phyloP scores from a whole-genome alignment of 441 rosid genomes.

The Arabidopsis lyrata region DNA sequence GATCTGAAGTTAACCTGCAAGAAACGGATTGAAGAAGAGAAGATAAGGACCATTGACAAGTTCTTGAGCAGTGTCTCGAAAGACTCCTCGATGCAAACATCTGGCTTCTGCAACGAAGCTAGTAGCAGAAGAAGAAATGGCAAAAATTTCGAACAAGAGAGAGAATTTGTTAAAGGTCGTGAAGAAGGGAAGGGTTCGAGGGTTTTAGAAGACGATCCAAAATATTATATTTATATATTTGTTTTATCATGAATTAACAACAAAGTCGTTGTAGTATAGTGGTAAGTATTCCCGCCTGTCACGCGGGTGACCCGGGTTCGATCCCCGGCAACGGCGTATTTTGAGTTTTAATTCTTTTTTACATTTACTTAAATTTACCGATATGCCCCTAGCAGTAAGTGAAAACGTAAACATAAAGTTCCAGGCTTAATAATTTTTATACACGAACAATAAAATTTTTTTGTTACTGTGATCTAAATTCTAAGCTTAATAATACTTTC shows the following conservation, averaged over 20 bases:
- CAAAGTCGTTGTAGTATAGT: conserved; percentile 86
- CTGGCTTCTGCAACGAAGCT: conserved; percentile 14
- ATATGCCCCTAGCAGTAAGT: background rate
- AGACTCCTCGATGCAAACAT: conserved; percentile 74
- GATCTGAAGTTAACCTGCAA: conserved; percentile 52
- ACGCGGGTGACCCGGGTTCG: conserved; percentile 97
- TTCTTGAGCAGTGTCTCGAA: conserved; percentile 52
- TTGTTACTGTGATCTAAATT: conserved; percentile 30
- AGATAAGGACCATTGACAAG: conserved; percentile 50
- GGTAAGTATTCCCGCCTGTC: conserved; percentile 95
- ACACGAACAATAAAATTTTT: background rate
- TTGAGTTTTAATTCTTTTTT: background rate
- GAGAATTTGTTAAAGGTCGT: background rate
- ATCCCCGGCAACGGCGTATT: conserved; percentile 73
- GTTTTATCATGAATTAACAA: rapidly evolving
- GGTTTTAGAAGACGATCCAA: conserved; percentile 37
- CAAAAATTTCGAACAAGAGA: background rate
- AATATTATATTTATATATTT: rapidly evolving
- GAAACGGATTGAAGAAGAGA: conserved; percentile 58
- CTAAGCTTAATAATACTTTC: conserved; percentile 28
- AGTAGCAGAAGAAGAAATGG: background rate
- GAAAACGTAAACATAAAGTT: background rate
- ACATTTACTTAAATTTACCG: background rate
- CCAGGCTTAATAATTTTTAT: background rate
- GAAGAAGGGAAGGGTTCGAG: conserved; percentile 27